Evolutionary conservation across 1,284 basidiomycete species (phyloP).

Genomic region (Apiotrichum akiyoshidainum): DNA sequence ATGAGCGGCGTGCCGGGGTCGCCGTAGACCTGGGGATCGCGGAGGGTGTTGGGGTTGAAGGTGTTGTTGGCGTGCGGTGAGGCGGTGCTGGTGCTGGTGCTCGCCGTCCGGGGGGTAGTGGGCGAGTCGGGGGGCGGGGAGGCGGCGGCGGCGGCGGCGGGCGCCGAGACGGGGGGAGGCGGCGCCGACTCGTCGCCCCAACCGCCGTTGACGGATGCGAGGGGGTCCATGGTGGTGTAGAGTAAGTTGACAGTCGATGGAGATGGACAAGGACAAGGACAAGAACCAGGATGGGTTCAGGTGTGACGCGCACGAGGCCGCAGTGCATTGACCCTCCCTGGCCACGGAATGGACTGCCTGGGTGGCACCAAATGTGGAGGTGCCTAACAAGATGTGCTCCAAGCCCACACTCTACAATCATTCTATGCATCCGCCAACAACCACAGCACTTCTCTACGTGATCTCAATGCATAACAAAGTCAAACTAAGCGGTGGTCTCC

Average conservation of each 20-base stretch:
- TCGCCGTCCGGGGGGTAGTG: no score
- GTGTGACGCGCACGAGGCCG: no score
- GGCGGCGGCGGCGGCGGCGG: constrained; percentile 6
- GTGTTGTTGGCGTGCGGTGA: no score
- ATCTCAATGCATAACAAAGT: constrained; percentile 11
- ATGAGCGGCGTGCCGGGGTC: constrained; percentile 36
- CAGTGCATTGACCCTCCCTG: no score
- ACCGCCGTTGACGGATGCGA: constrained; percentile 22
- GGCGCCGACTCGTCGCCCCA: constrained; percentile 12
- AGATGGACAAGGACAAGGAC: no score
- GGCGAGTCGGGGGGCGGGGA: background rate
- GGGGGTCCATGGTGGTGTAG: constrained; percentile 21
- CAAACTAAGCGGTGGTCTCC: constrained; percentile 13
- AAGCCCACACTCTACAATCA: background rate
- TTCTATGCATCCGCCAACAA: background rate
- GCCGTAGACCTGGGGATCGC: constrained; percentile 45
- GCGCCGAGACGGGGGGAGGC: constrained; percentile 1
- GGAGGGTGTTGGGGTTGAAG: constrained; percentile 10
- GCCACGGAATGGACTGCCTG: no score
- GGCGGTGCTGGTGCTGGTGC: no score
- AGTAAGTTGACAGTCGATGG: background rate
- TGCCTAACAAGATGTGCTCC: background rate
- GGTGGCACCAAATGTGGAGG: background rate
- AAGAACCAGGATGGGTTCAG: no score
- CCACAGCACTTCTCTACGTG: background rate